Evolutionary conservation across 1,284 basidiomycete species (phyloP).

Genomic region (Apiotrichum akiyoshidainum): DNA sequence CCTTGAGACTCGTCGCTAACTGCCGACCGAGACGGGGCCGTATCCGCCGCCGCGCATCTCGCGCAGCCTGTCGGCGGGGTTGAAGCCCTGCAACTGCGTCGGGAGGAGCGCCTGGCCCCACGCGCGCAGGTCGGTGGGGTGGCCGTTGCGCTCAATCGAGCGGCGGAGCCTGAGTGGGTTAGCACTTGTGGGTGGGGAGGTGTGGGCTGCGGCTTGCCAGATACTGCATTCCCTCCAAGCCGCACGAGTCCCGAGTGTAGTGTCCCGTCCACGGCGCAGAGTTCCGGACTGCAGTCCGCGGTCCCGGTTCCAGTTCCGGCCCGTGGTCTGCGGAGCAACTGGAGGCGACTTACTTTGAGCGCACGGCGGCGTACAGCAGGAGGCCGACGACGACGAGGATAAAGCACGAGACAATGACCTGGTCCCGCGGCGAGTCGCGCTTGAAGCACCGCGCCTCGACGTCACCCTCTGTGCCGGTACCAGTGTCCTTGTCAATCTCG

Average conservation of each 20-base stretch:
- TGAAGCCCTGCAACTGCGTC: not conserved
- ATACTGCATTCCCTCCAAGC: no score
- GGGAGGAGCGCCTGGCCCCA: constrained; percentile 25
- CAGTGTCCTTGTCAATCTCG: constrained; percentile 83
- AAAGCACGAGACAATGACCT: constrained; percentile 84
- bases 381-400: constrained; percentile 78
- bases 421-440: constrained; percentile 83
- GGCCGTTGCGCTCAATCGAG: constrained; percentile 23
- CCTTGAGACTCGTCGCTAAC: not conserved
- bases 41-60: not conserved
- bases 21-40: constrained; percentile 7
- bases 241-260: no score
- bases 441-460: constrained; percentile 91
- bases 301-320: no score
- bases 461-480: constrained; percentile 92
- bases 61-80: not conserved
- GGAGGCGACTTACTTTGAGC: constrained; percentile 48
- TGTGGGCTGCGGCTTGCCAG: no score
- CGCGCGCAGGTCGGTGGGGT: constrained; percentile 24
- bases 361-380: constrained; percentile 75
- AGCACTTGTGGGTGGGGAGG: no score
- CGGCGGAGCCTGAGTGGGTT: constrained; percentile 27
- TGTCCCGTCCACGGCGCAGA: no score
- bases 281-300: no score
- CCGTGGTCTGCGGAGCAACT: no score